Evolutionary conservation across 768 basidiomycete species (phyloP), one percentile per base, ranked within the genome.

Genomic region (Xerocomus brunneocitrinus): DNA sequence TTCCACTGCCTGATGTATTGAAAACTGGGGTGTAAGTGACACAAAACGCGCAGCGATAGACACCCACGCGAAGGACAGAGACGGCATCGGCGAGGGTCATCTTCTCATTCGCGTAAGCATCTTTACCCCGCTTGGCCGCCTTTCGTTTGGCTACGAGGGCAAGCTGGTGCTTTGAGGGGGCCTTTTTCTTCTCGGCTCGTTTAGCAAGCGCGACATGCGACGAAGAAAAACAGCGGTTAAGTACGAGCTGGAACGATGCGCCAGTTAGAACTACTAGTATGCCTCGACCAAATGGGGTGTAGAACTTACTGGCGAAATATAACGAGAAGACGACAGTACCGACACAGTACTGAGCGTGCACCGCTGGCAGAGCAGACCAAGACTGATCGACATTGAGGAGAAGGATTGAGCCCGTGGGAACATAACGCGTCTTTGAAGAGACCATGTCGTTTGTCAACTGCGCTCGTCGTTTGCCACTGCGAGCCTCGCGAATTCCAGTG

Each of bases 11-110:
- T 97, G 47, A 43, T 27, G 13, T 13, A 13, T 34, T 13, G 32
- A 12, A 34, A 34, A 13, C 32, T 5, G 42, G 58, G 8, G 12
- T 40, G 22, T 57, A 34, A 51, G 57, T 16, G 27, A 56, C 19
- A 47, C 16, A 13, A 48, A 56, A 49, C 3, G 32, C 30, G 42
- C 42, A 47, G 42, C 19, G 22, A 46, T 14, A 19, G 40, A 31
- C 31, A 74, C 85, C 56, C 63, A 88, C 87, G 54, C 87, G 83
- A 56, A 91, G 74, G 36, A 89, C 83, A 16, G 77, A 69, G 58
- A 91, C 79, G 35, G 89, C 89, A 41, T 85, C 80, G 19, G 69
- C 55, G 39, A 91, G 74, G 8, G 81, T 72, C 70, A 91, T 79
- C 65, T 83, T 86, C 63, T 89, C 85, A 12, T 73, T 67, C 55